Evolutionary conservation across 192 early-diverging fungal species (phyloP).

Genomic region (Entomortierella parvispora): DNA sequence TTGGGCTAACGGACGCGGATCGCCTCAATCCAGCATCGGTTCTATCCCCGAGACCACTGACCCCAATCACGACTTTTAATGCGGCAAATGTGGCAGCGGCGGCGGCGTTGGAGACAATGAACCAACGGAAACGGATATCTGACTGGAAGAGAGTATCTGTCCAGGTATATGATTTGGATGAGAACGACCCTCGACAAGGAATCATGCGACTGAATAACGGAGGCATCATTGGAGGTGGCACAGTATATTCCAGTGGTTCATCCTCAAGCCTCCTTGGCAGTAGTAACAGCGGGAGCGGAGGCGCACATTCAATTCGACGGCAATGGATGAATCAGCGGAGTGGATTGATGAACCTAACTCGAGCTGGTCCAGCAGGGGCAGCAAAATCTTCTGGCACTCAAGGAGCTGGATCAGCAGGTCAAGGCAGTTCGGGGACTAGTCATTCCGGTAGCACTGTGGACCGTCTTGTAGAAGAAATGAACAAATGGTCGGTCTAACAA

Average conservation of each 20-base stretch:
- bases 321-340: constrained; percentile 30
- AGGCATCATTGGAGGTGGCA: too few species aligned
- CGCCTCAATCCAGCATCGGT: too few species aligned
- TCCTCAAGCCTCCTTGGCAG: too few species aligned
- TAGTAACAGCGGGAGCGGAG: constrained; percentile 1
- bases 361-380: too few species aligned
- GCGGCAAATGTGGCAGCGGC: not conserved
- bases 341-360: constrained; percentile 31
- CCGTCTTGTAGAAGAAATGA: constrained; percentile 50
- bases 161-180: constrained; percentile 9
- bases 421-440: not conserved
- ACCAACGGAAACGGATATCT: not conserved
- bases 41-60: too few species aligned
- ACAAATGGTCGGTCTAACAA: constrained; percentile 46
- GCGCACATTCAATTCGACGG: not conserved
- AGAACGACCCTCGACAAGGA: not conserved
- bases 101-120: not conserved
- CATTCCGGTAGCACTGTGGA: constrained; percentile 16
- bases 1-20: too few species aligned
- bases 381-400: not conserved
- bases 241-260: too few species aligned
- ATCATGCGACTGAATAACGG: not conserved
- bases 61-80: too few species aligned
- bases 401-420: constrained; percentile 2
- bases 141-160: constrained; percentile 29